Conservation (phyloP, 1,284 basidiomycete species). For the Hypsizygus ulmarius region DNA sequence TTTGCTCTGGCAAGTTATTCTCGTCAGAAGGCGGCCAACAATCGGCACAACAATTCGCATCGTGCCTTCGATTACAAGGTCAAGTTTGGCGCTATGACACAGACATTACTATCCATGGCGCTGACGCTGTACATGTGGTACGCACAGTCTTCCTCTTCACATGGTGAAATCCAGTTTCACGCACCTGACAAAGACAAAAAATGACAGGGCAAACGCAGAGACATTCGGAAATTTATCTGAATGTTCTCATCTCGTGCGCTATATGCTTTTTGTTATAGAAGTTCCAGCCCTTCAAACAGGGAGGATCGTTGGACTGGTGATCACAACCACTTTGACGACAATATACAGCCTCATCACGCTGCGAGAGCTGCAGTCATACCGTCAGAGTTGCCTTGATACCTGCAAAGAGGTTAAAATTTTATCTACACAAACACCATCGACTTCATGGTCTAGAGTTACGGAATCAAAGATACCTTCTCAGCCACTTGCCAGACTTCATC, state of each 20-base stretch:
- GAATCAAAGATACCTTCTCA: background rate
- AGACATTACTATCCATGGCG: conserved; percentile 37
- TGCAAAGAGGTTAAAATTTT: conserved; percentile 4
- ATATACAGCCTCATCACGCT: conserved; percentile 32
- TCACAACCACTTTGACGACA: conserved; percentile 30
- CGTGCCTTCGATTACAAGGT: conserved; percentile 29
- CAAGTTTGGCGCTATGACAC: conserved; percentile 36
- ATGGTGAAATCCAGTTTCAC: no score
- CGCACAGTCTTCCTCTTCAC: conserved; percentile 4
- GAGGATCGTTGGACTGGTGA: conserved; percentile 30
- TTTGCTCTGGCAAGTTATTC: conserved; percentile 40
- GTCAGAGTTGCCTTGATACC: conserved; percentile 4
- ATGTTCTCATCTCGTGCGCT: conserved; percentile 30
- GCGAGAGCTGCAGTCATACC: conserved; percentile 31
- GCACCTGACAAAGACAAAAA: background rate
- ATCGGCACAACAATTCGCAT: conserved; percentile 13
- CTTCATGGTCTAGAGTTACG: background rate
- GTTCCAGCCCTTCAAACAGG: conserved; percentile 30
- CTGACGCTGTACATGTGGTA: conserved; percentile 40
- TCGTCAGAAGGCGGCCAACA: conserved; percentile 31
- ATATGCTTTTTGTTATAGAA: conserved; percentile 34
- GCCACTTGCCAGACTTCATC: background rate
- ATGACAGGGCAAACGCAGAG: conserved; percentile 20
- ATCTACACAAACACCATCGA: conserved; percentile 3
- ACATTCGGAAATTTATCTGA: conserved; percentile 27